Percentiles rank a stretch among this genome's conserved stretches.
These are phyloP conservation scores for Gamsiella multidivaricata DNA, from an alignment of 192 early-diverging fungal genomes.

Conservation along the genomic window DNA sequence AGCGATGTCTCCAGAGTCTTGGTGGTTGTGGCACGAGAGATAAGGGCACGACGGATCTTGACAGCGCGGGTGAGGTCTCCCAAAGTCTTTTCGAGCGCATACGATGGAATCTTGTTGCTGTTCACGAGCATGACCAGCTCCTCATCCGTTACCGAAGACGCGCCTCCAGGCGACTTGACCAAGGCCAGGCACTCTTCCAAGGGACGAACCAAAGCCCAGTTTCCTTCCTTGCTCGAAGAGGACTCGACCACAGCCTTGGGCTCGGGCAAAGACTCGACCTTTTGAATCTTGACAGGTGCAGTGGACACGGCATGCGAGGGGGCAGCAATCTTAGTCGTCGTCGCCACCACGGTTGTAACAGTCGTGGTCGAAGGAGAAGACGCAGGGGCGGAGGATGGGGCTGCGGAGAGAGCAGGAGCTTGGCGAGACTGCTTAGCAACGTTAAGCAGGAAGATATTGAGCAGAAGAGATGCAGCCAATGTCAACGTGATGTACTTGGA, in stretches of 20 bases:
- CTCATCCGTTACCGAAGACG: conserved; percentile 71
- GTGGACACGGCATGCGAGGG: neutral
- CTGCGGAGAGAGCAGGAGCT: conserved; percentile 16
- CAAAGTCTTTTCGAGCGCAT: conserved; percentile 91
- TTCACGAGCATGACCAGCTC: conserved; percentile 80
- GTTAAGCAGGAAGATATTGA: conserved; percentile 71
- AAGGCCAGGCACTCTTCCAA: conserved; percentile 58
- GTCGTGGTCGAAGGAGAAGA: conserved; percentile 29
- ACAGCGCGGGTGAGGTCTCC: conserved; percentile 86
- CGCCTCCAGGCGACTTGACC: conserved; percentile 56
- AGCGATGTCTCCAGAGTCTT: conserved; percentile 71
- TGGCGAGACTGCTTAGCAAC: conserved; percentile 65
- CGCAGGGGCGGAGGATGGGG: conserved; percentile 1
- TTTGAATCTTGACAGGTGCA: conserved; percentile 26
- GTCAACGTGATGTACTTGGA: conserved; percentile 65
- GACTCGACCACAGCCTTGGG: conserved; percentile 36
- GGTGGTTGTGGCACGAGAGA: conserved; percentile 74
- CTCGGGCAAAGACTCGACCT: conserved; percentile 35
- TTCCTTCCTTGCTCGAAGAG: conserved; percentile 15
- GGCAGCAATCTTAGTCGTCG: conserved; percentile 52
- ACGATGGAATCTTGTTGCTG: conserved; percentile 78
- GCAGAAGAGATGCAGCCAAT: conserved; percentile 60
- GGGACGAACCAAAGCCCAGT: conserved; percentile 47
- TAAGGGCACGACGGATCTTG: conserved; percentile 79
- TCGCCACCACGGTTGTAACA: conserved; percentile 40